phyloP scores from a whole-genome alignment of 2,329 filamentous ascomycete species.

The Xylariomycetidae sp. region DNA sequence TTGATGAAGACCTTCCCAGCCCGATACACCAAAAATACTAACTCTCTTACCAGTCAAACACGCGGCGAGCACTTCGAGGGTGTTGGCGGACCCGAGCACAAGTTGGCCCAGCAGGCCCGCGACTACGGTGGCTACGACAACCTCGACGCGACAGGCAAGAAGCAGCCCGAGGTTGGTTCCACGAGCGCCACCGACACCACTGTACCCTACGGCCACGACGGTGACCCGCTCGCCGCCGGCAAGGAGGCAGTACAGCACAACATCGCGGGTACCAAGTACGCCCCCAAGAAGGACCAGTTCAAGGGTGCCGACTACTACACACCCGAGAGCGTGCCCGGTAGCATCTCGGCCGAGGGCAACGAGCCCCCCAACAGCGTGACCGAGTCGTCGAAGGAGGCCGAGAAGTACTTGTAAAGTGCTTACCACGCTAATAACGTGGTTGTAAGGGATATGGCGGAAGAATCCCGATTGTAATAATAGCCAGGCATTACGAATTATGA shows the following conservation, averaged over 20 bases:
- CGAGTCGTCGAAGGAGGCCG: constrained; percentile 27
- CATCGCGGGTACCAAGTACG: constrained; percentile 29
- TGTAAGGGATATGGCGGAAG: background rate
- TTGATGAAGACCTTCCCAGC: background rate
- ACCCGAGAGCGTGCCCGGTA: constrained; percentile 36
- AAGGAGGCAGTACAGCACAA: constrained; percentile 32
- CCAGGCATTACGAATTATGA: background rate
- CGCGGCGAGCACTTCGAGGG: constrained; percentile 39
- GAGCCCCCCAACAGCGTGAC: constrained; percentile 35
- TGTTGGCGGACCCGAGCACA: constrained; percentile 36
- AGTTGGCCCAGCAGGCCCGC: constrained; percentile 23
- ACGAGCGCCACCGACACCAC: constrained; percentile 23
- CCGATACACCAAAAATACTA: constrained; percentile 7
- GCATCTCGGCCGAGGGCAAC: constrained; percentile 35
- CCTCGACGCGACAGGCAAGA: constrained; percentile 13
- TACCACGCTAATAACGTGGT: background rate
- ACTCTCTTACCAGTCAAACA: constrained; percentile 32
- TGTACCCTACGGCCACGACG: constrained; percentile 19
- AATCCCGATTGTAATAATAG: background rate
- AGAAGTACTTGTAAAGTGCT: constrained; percentile 10
- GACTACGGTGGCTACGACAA: constrained; percentile 32
- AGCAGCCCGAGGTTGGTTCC: constrained; percentile 9
- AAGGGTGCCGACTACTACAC: constrained; percentile 35
- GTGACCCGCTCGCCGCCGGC: constrained; percentile 29
- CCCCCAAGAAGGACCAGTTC: constrained; percentile 32